Conservation (phyloP, 2,329 filamentous ascomycete genomes). For the Fusarium sp. region DNA sequence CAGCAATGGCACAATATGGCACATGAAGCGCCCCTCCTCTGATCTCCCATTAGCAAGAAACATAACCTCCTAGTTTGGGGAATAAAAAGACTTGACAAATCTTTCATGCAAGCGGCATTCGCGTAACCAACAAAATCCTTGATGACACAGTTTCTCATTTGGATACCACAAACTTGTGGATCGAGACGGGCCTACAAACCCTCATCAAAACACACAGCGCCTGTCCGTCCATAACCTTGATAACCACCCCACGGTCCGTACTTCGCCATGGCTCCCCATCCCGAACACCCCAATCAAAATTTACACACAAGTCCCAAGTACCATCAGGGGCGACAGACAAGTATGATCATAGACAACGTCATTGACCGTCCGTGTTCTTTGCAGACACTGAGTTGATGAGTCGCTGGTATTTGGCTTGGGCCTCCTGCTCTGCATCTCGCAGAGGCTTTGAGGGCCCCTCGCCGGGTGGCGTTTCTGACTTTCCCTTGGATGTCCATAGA, state of each 20-base stretch:
- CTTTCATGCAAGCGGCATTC: neutral
- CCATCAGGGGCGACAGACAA: neutral
- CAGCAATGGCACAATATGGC: neutral
- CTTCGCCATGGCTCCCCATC: slow-evolving; percentile 31
- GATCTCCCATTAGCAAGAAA: neutral
- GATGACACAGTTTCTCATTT: slow-evolving; percentile 6
- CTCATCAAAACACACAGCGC: slow-evolving; percentile 24
- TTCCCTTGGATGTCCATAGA: slow-evolving; percentile 50
- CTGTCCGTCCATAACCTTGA: slow-evolving; percentile 19
- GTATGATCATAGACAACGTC: slow-evolving; percentile 2
- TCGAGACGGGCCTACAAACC: neutral
- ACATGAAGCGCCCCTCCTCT: neutral
- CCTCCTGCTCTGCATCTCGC: slow-evolving; percentile 52
- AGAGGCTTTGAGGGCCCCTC: slow-evolving; percentile 36
- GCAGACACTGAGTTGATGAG: slow-evolving; percentile 53
- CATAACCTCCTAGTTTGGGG: neutral
- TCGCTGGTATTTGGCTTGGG: slow-evolving; percentile 51
- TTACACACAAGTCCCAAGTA: slow-evolving; percentile 20
- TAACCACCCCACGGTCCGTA: slow-evolving; percentile 38
- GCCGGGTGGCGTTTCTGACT: slow-evolving; percentile 31
- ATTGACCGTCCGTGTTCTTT: slow-evolving; percentile 46
- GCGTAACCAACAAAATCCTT: neutral
- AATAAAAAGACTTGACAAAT: neutral
- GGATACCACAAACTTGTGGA: neutral
- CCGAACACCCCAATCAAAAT: slow-evolving; percentile 26